Evolutionary conservation across 352 stramenopile species (phyloP), one percentile per base, ranked within the genome.

Genomic region (Hyaloperonospora brassicae): DNA sequence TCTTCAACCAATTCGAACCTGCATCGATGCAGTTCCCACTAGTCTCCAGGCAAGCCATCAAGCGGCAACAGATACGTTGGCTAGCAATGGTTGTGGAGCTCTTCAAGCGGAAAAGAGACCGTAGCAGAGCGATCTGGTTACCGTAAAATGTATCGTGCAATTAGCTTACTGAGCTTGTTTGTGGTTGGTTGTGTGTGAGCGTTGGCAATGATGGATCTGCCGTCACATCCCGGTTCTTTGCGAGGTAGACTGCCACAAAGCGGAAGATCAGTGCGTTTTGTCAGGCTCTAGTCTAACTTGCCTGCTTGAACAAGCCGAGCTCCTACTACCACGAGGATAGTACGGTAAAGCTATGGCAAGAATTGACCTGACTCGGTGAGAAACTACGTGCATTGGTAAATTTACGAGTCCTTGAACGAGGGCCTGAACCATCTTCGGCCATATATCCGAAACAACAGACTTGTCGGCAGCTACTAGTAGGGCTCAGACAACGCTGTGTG

Each of bases 21-120:
- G 65, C 27, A 27, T 36, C 8, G 24, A 45, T 41, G 52, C 8
- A 6, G 48, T 42, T 23, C 51, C 52, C 11, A 65, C 48, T 21
- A 51, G 57, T 22, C 14, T 62, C 47, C 57, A 50, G 23, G 35
- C 49, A 23, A 61, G 42, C 50, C 48, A 62, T 6, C 35, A 50
- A 38, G 47, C 43, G 21, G 14, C 39, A 50, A n/a, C 60, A 31
- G 52, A 57, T 46, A 51, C 53, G 47, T 53, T 64, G 50, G 27
- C 27, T 52, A 56, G 45, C 53, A 67, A 23, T 43, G 48, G 55
- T 52, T 62, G 12, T 21, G 50, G n/a, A 61, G 47, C 27, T 64
- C 55, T 59, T 67, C 54, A 30, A 67, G 47, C 55, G 59, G 46
- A 55, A 50, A 71, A 59, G 63, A 68, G 39, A 58, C 47, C 44